These are phyloP conservation scores for Pseudogymnoascus sp. DNA, from an alignment of 2,329 filamentous ascomycete species.

Conservation along the genomic window DNA sequence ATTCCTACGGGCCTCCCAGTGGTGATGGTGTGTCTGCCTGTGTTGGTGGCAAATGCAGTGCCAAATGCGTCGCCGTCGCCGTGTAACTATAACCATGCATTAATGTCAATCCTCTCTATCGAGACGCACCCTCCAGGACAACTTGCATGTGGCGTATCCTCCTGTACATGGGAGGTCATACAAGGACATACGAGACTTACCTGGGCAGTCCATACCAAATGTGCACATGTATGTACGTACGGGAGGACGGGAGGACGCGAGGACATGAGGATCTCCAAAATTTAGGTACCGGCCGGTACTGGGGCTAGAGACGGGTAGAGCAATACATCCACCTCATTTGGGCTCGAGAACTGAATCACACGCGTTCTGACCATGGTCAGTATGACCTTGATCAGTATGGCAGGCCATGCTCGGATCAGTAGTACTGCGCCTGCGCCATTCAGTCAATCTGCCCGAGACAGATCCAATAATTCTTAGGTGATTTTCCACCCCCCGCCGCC, in stretches of 20 bases:
- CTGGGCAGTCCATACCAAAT: neutral
- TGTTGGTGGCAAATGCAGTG: neutral
- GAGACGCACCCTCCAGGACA: neutral
- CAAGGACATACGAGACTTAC: neutral
- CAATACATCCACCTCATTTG: neutral
- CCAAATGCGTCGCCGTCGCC: constrained; percentile 3
- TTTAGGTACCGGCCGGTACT: neutral
- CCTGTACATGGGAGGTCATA: neutral
- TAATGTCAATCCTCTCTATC: neutral
- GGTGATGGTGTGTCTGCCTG: neutral
- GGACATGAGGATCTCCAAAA: neutral
- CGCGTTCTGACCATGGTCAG: neutral
- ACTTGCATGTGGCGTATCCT: neutral
- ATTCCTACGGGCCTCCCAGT: neutral
- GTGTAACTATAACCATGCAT: constrained; percentile 2
- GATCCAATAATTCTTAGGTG: neutral
- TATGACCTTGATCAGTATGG: neutral
- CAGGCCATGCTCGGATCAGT: neutral
- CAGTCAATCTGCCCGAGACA: constrained; percentile 5
- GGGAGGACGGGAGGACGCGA: neutral
- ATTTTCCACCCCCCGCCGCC: neutral
- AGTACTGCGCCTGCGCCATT: neutral
- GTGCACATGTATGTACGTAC: neutral
- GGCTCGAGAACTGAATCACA: neutral
- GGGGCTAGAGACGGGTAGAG: neutral